A percentile compares a stretch with the other conserved stretches of the same genome.
Conservation (phyloP, 1,284 basidiomycete species). For the Chiua sp. region DNA sequence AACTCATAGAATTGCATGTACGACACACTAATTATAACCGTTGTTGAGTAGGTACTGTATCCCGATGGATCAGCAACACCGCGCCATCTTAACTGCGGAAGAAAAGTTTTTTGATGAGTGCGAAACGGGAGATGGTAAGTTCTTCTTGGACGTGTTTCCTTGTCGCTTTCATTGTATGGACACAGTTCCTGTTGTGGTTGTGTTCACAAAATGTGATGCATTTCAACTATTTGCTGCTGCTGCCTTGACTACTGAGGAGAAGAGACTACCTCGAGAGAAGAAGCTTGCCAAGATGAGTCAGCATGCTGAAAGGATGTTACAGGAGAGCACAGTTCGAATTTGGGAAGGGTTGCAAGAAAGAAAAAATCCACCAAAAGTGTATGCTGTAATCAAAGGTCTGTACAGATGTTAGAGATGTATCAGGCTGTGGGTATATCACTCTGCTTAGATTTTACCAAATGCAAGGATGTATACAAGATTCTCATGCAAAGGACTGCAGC, state of each 20-base stretch:
- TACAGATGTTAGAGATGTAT: no score
- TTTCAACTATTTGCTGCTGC: not conserved
- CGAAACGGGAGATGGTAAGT: no score
- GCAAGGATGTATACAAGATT: not conserved
- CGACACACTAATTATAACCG: no score
- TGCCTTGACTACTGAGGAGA: not conserved
- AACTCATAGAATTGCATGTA: no score
- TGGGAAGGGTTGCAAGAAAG: not conserved
- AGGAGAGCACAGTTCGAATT: not conserved
- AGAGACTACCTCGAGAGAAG: not conserved
- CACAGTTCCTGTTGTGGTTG: slow-evolving; percentile 1
- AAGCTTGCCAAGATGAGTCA: not conserved
- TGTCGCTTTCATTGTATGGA: no score
- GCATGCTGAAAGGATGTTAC: not conserved
- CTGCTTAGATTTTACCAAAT: no score
- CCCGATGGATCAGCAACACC: not conserved
- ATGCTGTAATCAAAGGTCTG: not conserved
- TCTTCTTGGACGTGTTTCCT: no score
- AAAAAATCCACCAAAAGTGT: not conserved
- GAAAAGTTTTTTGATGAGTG: no score
- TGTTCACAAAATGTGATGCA: slow-evolving; percentile 3
- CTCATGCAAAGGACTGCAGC: not conserved
- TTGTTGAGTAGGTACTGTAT: not conserved
- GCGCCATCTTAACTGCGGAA: no score
- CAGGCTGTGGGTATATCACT: no score